Evolutionary conservation across 164 flowering plant genomes (phyloP), one percentile per base, ranked within the genome.

Genomic region (Saururus chinensis): DNA sequence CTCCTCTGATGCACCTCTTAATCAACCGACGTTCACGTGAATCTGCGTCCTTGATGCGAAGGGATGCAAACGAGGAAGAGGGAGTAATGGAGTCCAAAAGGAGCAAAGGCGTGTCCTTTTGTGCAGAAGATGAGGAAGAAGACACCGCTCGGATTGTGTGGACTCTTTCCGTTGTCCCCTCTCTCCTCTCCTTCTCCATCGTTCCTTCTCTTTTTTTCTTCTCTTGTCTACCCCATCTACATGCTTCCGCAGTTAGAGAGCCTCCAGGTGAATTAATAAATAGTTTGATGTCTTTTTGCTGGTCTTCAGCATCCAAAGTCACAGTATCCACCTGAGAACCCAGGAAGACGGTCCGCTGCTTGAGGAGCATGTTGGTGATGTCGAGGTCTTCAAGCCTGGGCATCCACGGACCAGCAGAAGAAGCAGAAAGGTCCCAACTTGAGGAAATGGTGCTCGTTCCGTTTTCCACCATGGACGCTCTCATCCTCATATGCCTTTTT

Each of bases 261-360:
- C 97, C 97, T 76, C 97, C 97, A 53, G 97, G 89, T 14, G 89
- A 84, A 75, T 86, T 84, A 21, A 91, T 91, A 68, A 88, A 83
- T 76, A 91, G 61, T 60, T 73, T 84, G 62, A 91, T 91, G 63
- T 91, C 97, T 56, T 83, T 84, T 40, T 64, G 72, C 12, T 70
- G 61, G 65, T 91, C 93, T 73, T 91, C 89, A 7, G 97, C 92
- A 76, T 91, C 96, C 61, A 91, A 79, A 65, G 84, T 75, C 41
- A 91, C 49, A 4, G 49, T 42, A 42, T 42, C 49, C 49, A 89
- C 98, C 95, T 81, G 86, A 61, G 88, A 74, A 22, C 96, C 96
- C 73, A 92, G 67, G 70, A 89, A 92, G 71, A 92, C 62, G 63
- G 89, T 89, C 68, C 98, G 67, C 71, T 92, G 98, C 41, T 92